Conservation (phyloP, 2,329 filamentous ascomycete species). For the Phaeosphaeria sp. region DNA sequence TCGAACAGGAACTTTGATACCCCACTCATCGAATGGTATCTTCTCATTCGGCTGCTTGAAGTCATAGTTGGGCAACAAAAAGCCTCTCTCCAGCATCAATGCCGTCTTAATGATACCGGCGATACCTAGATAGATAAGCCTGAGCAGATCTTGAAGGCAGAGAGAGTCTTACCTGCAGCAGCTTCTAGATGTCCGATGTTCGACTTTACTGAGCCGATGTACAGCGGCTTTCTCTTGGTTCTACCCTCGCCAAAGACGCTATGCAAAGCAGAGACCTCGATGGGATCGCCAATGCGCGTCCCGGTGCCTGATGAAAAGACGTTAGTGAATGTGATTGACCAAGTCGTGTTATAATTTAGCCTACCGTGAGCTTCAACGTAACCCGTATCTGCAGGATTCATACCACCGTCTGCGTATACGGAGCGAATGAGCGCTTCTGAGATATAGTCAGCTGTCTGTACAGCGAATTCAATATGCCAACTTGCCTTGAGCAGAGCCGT, state of each 20-base stretch:
- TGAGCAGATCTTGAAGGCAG: neutral
- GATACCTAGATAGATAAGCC: neutral
- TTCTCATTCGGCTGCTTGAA: constrained; percentile 44
- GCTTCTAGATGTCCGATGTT: constrained; percentile 44
- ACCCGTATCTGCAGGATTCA: constrained; percentile 31
- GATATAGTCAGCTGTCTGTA: neutral
- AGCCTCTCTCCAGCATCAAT: constrained; percentile 49
- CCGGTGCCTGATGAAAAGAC: constrained; percentile 54
- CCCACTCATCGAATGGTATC: constrained; percentile 32
- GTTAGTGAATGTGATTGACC: neutral
- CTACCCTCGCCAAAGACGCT: constrained; percentile 29
- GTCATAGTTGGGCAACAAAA: constrained; percentile 47
- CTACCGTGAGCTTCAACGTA: constrained; percentile 40
- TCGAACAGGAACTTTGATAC: constrained; percentile 23
- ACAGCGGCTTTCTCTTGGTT: constrained; percentile 26
- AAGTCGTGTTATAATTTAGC: neutral
- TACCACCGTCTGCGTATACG: constrained; percentile 26
- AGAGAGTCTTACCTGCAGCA: constrained; percentile 22
- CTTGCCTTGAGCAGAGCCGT: constrained; percentile 56
- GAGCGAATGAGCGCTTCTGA: constrained; percentile 25
- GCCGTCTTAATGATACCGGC: constrained; percentile 46
- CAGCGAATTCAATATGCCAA: neutral
- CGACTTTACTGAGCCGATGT: constrained; percentile 37
- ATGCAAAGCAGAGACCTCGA: constrained; percentile 34
- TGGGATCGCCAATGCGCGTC: constrained; percentile 56